phyloP scores from a whole-genome alignment of 768 basidiomycete species.

The Termitomyces bulborhizus region DNA sequence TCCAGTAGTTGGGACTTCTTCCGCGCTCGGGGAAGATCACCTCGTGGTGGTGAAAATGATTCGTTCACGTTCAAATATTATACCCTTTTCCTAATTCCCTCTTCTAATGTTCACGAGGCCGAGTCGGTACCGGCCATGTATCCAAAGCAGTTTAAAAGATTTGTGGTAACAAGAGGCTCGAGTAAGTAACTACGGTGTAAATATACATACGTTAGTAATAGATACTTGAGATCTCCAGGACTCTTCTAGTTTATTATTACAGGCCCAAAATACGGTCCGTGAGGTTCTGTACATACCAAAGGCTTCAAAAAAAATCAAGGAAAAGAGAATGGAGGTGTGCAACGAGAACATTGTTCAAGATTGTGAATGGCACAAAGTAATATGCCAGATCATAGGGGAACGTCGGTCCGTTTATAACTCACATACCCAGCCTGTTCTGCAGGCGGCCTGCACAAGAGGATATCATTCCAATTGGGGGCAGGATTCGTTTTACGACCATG shows the following conservation, averaged over 20 bases:
- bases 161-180: not conserved
- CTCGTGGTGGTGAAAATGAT: slow-evolving; percentile 9
- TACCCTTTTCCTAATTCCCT: not conserved
- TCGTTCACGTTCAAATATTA: slow-evolving; percentile 2
- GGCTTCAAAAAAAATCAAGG: slow-evolving; percentile 1
- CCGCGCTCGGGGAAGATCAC: slow-evolving; percentile 11
- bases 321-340: not conserved
- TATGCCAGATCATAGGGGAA: slow-evolving; percentile 23
- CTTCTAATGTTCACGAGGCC: slow-evolving; percentile 1
- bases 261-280: slow-evolving; percentile 4
- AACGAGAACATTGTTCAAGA: not conserved
- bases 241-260: slow-evolving; percentile 7
- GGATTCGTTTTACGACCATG: slow-evolving; percentile 36
- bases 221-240: slow-evolving; percentile 13
- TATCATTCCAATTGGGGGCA: slow-evolving; percentile 76
- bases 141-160: not conserved
- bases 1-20: slow-evolving; percentile 23
- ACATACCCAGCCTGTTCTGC: slow-evolving; percentile 48
- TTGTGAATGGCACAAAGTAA: slow-evolving; percentile 1
- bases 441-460: slow-evolving; percentile 56
- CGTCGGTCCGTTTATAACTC: slow-evolving; percentile 36
- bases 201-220: slow-evolving; percentile 18
- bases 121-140: slow-evolving; percentile 5
- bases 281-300: not conserved
- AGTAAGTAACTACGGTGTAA: not conserved